Evolutionary conservation across 768 basidiomycete species (phyloP).

Genomic region (Cyclocybe cylindracea): DNA sequence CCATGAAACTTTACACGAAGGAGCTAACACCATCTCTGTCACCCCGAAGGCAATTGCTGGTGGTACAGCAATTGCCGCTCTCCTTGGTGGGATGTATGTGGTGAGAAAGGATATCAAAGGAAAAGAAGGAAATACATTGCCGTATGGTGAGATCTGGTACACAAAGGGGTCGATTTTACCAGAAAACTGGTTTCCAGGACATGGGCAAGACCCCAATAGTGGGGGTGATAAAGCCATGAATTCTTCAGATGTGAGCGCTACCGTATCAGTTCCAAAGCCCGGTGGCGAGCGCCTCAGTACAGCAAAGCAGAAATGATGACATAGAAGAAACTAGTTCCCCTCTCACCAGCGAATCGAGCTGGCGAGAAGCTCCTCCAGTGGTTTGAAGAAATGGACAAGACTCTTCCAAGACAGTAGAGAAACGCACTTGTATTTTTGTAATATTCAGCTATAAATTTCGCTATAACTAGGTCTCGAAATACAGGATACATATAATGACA

Average conservation of each 20-base stretch:
- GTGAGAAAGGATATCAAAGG: conserved; percentile 31
- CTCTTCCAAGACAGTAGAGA: too few relatives aligned
- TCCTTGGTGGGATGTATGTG: conserved; percentile 33
- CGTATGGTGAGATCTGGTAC: conserved; percentile 28
- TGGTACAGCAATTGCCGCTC: conserved; percentile 24
- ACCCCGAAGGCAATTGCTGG: conserved; percentile 26
- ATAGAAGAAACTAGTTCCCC: too few relatives aligned
- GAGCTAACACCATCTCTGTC: not conserved
- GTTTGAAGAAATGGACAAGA: too few relatives aligned
- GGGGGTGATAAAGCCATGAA: conserved; percentile 38
- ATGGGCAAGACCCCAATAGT: conserved; percentile 22
- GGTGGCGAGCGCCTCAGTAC: conserved; percentile 18
- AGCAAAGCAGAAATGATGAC: too few relatives aligned
- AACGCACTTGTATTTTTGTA: too few relatives aligned
- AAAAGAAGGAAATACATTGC: conserved; percentile 32
- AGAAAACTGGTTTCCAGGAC: conserved; percentile 4
- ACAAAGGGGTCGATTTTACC: not conserved
- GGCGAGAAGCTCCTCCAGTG: too few relatives aligned
- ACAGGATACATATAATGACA: too few relatives aligned
- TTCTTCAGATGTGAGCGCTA: conserved; percentile 38
- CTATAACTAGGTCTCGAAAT: too few relatives aligned
- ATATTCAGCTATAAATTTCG: too few relatives aligned
- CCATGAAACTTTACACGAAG: not conserved
- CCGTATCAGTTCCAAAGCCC: conserved; percentile 36
- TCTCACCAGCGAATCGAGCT: too few relatives aligned